These are phyloP conservation scores for Corylus heterophylla DNA, from an alignment of 306 rosid genomes.

Conservation along the genomic window DNA sequence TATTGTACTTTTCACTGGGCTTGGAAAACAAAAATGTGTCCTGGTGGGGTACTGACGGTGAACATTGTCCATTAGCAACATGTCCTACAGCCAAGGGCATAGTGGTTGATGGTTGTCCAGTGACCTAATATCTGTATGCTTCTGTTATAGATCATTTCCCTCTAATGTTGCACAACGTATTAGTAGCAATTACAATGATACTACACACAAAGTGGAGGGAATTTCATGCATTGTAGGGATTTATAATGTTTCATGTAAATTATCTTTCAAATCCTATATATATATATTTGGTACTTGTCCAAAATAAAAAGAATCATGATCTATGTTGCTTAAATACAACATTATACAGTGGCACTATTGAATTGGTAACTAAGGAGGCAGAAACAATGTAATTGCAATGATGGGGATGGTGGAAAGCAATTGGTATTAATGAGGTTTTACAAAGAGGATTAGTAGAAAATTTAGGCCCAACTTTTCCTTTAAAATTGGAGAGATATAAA, in stretches of 20 bases:
- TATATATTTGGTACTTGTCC: not conserved
- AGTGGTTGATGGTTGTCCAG: conserved; percentile 50
- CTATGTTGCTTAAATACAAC: too few species aligned
- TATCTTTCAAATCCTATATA: too few species aligned
- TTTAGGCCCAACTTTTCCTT: not conserved
- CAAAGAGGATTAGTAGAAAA: not conserved
- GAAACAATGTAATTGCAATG: too few species aligned
- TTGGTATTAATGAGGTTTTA: not conserved
- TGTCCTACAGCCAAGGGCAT: conserved; percentile 82
- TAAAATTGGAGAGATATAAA: not conserved
- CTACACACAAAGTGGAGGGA: conserved; percentile 1
- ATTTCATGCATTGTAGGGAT: not conserved
- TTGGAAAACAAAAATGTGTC: conserved; percentile 46
- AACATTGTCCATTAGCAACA: conserved; percentile 63
- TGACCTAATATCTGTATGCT: conserved; percentile 16
- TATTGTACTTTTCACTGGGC: conserved; percentile 57
- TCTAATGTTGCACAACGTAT: not conserved
- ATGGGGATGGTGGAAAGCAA: not conserved
- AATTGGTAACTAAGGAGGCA: too few species aligned
- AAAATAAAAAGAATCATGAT: too few species aligned
- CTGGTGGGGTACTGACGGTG: conserved; percentile 83
- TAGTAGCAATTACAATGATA: conserved; percentile 14
- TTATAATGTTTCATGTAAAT: not conserved
- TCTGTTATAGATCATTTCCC: not conserved
- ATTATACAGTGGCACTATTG: too few species aligned